Base-by-base conservation (phyloP, 495 filamentous ascomycete genomes). In the Durotheca rogersii region DNA sequence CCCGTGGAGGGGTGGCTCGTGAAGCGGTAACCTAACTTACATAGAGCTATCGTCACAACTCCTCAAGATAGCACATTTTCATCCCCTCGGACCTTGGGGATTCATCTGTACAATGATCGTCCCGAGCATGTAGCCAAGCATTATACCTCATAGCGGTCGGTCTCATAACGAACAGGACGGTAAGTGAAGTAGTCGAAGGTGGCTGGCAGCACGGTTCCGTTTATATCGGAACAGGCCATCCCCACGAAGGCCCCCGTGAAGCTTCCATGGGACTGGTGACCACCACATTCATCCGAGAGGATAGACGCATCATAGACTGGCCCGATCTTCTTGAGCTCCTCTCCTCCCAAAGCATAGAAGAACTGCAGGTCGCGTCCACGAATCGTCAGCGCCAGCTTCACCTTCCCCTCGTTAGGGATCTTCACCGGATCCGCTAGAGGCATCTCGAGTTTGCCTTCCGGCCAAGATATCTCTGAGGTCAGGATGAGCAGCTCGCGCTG, bases 171-270 rank as follows among this genome's bases (percentile, higher is more conserved):
- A 21, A 68, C 71, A 4, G 77, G 78, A n/a, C 64, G 62, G 54
- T 81, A 80, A 7, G 65, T 36, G 21, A 80, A 72, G 38, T 74
- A 73, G 52, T 79, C 76, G 56, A 80, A 81, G 34, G 41, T 67
- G 2, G 78, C 77, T 43, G 58, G 51, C 45, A 65, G 41, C 19
- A 57, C 76, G 21, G 65, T 69, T 7, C 78, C 77, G 52, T 80
- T 79, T 25, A 77, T n/a, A 55, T 80, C 78, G 7, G 72, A 77
- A 16, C 71, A 73, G 9, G 78, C 78, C 36, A 81, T 55, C 0
- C 78, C 78, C 6, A 80, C 74, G 58, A 81, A 80, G 12, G 78
- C 76, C 0, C 78, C 78, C 16, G 78, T 81, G 46, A 81, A 81
- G 50, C 78, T 81, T 4, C 78, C 78, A 49, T 79, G 74, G 3